Evolutionary conservation across 805 yeast genomes (phyloP), one percentile per base, ranked within the genome.

Genomic region (Yamadazyma paraphyllophila): DNA sequence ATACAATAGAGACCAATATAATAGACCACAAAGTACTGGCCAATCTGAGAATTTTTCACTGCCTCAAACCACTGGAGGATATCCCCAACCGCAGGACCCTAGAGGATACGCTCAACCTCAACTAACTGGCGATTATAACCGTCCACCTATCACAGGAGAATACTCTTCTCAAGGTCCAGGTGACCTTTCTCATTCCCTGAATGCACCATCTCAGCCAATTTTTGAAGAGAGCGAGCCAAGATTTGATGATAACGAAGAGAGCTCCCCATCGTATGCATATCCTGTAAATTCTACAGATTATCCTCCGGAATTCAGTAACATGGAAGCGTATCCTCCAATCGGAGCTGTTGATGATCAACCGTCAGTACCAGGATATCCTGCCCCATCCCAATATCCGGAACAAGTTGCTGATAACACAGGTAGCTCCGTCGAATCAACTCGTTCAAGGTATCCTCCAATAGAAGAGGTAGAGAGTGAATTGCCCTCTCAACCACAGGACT

Each of bases 371-470:
- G 29, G 26, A 8, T 40, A 40, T 17, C 44, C 44, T 25, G 20
- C 16, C 9, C 12, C 36, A 7, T 38, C 41, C 2, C 40, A 17
- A 10, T 44, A 35, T 25, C 41, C 42, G 10, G 39, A 26, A 13
- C 36, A 42, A 14, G 26, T 20, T 13, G 20, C 33, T 7, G 39
- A 25, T 10, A 16, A 41, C 15, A 32, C 49, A 4, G 42, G 51
- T 15, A 42, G 43, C 24, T 42, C 49, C 15, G n/a, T 48, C 8
- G 52, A 46, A 34, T 44, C 48, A 16, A 46, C 54, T 15, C 46
- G 41, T 10, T 41, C 48, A n/a, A 48, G 42, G 14, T 52, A 48
- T 36, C 57, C 57, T 12, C 51, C 57, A 13, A 45, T 52, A 27
- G 54, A 47, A 17, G 39, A 46, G 24, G 43, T 52, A 5, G 46